Base-by-base conservation (phyloP, 176 grass and related monocot species). In the Zizania latifolia region DNA sequence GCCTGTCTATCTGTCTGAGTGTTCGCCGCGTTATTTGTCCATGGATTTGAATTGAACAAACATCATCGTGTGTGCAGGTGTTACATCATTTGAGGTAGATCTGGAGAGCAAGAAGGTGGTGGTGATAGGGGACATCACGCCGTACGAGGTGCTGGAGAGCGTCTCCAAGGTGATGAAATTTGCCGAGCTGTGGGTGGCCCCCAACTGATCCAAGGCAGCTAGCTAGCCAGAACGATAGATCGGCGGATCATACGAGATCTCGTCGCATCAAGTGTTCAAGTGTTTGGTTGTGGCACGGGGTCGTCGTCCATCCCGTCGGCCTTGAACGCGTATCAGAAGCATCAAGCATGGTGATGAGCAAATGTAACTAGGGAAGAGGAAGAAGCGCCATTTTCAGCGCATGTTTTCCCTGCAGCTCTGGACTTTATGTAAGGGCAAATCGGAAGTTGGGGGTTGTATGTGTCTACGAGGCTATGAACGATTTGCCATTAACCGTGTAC, bases 21-120 rank as follows among this genome's bases (percentile, higher is more conserved):
- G n/a, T n/a, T n/a, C n/a, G n/a, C n/a, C n/a, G n/a, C n/a, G n/a
- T n/a, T n/a, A n/a, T n/a, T n/a, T n/a, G n/a, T 43, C 0, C 48
- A 22, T 53, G 48, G 8, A 53, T 53, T 8, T 22, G 48, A 53
- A 53, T n/a, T n/a, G n/a, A n/a, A n/a, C n/a, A n/a, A n/a, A n/a
- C n/a, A n/a, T n/a, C n/a, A 27, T 5, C 45, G 17, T 45, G 5
- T 19, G 16, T 75, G 7, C 72, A 99, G 95, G 95, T 5, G 95
- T 99, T 1, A 92, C 84, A 3, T 94, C 91, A 1, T 92, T 88
- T 43, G 89, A 99, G 63, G 88, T 99, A 2, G 89, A 99, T 84
- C 80, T 99, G 87, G 92, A 94, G 84, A 99, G 46, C 22, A 94
- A 99, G 79, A 99, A 90, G 72, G 92, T 99, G 79, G 89, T 99